These are phyloP conservation scores for Fraxinus pennsylvanica DNA, from an alignment of 257 asterid genomes.

Conservation along the genomic window DNA sequence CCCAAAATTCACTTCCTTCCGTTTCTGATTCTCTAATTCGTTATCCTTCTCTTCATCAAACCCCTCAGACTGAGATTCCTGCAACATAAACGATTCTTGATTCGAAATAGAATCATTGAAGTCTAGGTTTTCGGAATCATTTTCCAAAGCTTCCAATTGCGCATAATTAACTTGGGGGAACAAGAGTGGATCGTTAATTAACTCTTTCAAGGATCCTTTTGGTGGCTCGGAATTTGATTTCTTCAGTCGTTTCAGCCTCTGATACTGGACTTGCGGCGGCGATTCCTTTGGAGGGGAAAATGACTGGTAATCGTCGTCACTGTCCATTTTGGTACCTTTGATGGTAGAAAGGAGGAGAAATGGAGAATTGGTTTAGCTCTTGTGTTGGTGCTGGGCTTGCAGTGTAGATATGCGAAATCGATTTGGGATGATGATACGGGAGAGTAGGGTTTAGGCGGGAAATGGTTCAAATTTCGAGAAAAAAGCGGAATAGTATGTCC, in stretches of 20 bases:
- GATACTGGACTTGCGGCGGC: conserved; percentile 45
- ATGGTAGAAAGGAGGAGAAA: neutral
- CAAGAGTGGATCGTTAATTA: conserved; percentile 38
- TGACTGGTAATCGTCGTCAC: conserved; percentile 65
- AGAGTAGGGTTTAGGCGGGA: conserved; percentile 44
- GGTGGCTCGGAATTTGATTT: conserved; percentile 33
- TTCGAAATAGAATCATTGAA: conserved; percentile 34
- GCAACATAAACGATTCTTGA: conserved; percentile 36
- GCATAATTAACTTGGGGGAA: conserved; percentile 45
- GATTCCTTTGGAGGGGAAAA: conserved; percentile 37
- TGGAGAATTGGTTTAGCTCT: neutral
- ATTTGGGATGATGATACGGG: conserved; percentile 10
- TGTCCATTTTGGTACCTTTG: conserved; percentile 49
- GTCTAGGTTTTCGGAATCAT: conserved; percentile 33
- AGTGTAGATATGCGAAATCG: conserved; percentile 20
- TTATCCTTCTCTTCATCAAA: conserved; percentile 28
- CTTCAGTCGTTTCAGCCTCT: conserved; percentile 75
- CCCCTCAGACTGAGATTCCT: conserved; percentile 38
- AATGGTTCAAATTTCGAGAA: conserved; percentile 32
- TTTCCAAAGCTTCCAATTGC: conserved; percentile 51
- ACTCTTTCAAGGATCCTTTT: conserved; percentile 20
- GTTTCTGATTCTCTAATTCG: conserved; percentile 20
- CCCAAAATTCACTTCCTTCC: conserved; percentile 23
- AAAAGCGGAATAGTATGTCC: conserved; percentile 19
- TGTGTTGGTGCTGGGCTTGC: neutral